Conservation (phyloP, 768 basidiomycete genomes). For the Boletellus ananas region DNA sequence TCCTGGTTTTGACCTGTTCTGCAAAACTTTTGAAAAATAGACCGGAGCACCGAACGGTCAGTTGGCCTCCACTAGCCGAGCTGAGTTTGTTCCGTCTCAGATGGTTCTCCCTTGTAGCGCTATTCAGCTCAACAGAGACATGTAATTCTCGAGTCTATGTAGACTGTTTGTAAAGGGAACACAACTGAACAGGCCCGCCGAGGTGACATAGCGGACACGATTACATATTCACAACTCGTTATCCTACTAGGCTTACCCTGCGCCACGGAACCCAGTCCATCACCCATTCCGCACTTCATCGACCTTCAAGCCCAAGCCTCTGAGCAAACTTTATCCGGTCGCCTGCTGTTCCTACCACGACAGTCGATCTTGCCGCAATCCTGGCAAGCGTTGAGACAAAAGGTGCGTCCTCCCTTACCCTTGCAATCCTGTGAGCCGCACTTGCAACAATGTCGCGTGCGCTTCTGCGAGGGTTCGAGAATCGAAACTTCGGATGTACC, state of each 20-base stretch:
- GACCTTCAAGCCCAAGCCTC: constrained; percentile 44
- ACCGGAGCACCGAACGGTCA: neutral
- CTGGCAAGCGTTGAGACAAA: constrained; percentile 72
- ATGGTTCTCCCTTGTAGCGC: too few species aligned
- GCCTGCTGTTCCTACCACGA: constrained; percentile 70
- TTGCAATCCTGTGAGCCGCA: constrained; percentile 80
- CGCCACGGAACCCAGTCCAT: neutral
- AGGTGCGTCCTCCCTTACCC: constrained; percentile 73
- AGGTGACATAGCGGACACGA: neutral
- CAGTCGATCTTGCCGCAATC: constrained; percentile 83
- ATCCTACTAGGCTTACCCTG: neutral
- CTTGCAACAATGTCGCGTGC: constrained; percentile 79
- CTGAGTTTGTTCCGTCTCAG: neutral
- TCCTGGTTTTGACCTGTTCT: neutral
- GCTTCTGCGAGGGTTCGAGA: constrained; percentile 45
- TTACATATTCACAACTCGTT: constrained; percentile 10
- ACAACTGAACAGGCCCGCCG: constrained; percentile 7
- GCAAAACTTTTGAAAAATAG: neutral
- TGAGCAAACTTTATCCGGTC: constrained; percentile 70
- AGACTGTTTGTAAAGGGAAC: neutral
- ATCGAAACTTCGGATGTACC: constrained; percentile 25
- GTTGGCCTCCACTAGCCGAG: neutral
- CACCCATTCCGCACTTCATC: neutral
- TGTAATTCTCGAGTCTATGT: neutral
- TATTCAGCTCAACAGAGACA: too few species aligned